These are phyloP conservation scores for Globisporangium paddicum DNA, from an alignment of 352 stramenopile species.

Conservation along the genomic window DNA sequence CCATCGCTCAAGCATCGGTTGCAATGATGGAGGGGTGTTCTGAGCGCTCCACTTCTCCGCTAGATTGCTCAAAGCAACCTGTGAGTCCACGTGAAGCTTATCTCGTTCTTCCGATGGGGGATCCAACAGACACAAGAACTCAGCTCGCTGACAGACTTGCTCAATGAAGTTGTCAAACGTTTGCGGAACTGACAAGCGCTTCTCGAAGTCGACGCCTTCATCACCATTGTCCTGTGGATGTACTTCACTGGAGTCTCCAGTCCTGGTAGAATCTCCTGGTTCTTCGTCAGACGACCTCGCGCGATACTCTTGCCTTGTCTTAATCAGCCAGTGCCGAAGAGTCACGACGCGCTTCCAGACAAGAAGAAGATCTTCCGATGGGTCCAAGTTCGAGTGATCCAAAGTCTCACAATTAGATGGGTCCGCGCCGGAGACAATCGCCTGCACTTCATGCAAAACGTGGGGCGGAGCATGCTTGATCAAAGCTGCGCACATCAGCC, in stretches of 20 bases:
- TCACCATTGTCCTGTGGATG: constrained; percentile 6
- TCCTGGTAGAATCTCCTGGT: not conserved
- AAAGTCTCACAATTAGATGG: constrained; percentile 17
- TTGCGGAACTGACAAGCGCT: constrained; percentile 52
- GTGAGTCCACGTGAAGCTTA: constrained; percentile 57
- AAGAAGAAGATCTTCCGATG: constrained; percentile 62
- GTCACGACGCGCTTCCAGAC: constrained; percentile 82
- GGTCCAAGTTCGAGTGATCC: constrained; percentile 50
- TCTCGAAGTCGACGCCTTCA: constrained; percentile 42
- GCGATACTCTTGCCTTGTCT: constrained; percentile 72
- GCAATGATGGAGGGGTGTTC: constrained; percentile 73
- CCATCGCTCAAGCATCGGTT: constrained; percentile 87
- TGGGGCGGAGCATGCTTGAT: constrained; percentile 78
- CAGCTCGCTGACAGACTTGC: constrained; percentile 61
- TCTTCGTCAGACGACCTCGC: constrained; percentile 46
- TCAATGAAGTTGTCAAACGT: constrained; percentile 64
- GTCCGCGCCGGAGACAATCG: constrained; percentile 52
- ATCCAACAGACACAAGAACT: constrained; percentile 74
- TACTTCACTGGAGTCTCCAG: not conserved
- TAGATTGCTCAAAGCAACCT: constrained; percentile 72
- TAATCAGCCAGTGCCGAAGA: constrained; percentile 84
- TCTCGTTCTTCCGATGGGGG: constrained; percentile 69
- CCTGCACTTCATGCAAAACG: constrained; percentile 72
- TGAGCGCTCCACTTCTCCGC: constrained; percentile 85
- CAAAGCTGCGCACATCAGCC: constrained; percentile 64